Base-by-base conservation (phyloP, 192 early-diverging fungal genomes). In the Linnemannia exigua region DNA sequence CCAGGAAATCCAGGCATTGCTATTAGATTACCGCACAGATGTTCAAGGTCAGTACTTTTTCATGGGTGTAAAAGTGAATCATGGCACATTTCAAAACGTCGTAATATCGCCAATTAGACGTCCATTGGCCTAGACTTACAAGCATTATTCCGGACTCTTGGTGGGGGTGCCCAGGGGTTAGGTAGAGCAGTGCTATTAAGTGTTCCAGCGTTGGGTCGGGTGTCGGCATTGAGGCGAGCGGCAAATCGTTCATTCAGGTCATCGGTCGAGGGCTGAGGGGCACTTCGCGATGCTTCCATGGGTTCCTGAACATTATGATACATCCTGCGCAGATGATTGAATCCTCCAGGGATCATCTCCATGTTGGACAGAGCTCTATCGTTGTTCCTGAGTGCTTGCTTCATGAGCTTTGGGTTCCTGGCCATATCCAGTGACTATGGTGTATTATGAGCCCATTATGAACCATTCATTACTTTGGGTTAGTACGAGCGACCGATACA, bases 291-390 rank as follows among this genome's bases (percentile, higher is more conserved):
- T 14, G 93, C 90, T 19, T 91, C 93, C 77, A 92, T 84, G 46
- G 92, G 91, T 54, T 90, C 89, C 79, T 93, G 91, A 38, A 93
- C 66, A 38, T 87, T 89, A 52, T 87, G 88, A 75, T 93, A 92
- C 89, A 93, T 88, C 22, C 91, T 72, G 47, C 90, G 88, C 41
- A 93, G 84, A 84, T 92, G 92, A 72, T 93, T 92, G 72, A 93
- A 93, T 58, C 93, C 93, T 37, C 93, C 93, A 17, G 93, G 93
- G 63, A 93, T 88, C 70, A 91, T 91, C 76, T 93, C 93, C 79
- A 93, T 80, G 61, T 93, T 92, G 14, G 91, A 91, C n/a, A 93
- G 77, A 20, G 93, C 93, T 50, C 93, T 85, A 72, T 93, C 93
- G 72, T 93, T 92, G 87, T 93, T 93, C 68, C 93, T 73, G 74